A percentile compares a stretch with the other conserved stretches of the same genome.
Conservation (phyloP, 305 asterid genomes). For the Petunia hybrid region DNA sequence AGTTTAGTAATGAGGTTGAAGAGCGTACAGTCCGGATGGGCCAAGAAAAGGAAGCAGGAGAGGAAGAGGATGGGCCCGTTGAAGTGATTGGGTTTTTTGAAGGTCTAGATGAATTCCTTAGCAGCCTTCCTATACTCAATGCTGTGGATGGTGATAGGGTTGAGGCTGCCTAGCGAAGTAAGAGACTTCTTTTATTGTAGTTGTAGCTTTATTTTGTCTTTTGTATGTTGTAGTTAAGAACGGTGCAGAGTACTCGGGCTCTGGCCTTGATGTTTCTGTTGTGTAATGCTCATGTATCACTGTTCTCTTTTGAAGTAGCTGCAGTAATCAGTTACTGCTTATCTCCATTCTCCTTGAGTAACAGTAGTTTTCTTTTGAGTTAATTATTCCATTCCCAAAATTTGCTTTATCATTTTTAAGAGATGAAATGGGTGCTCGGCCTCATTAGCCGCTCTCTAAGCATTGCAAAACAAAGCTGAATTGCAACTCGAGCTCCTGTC, state of each 20-base stretch:
- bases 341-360: background rate
- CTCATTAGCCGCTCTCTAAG: background rate
- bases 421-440: background rate
- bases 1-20: constrained; percentile 81
- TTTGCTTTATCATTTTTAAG: too few relatives aligned
- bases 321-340: background rate
- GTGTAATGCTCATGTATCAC: background rate
- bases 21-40: constrained; percentile 64
- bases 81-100: constrained; percentile 91
- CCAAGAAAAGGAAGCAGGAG: constrained; percentile 60
- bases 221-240: constrained; percentile 37
- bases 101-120: constrained; percentile 92
- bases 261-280: constrained; percentile 20
- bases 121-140: constrained; percentile 84
- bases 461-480: background rate
- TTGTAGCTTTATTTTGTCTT: constrained; percentile 28
- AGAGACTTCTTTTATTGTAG: constrained; percentile 19
- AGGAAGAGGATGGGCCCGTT: constrained; percentile 77
- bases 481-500: background rate
- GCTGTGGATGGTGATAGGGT: constrained; percentile 82
- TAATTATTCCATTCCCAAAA: background rate
- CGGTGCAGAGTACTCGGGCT: constrained; percentile 40
- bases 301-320: background rate
- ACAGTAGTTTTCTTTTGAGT: background rate
- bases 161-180: constrained; percentile 65